phyloP scores from a whole-genome alignment of 2,329 filamentous ascomycete genomes.

The Fusarium bulbicola region DNA sequence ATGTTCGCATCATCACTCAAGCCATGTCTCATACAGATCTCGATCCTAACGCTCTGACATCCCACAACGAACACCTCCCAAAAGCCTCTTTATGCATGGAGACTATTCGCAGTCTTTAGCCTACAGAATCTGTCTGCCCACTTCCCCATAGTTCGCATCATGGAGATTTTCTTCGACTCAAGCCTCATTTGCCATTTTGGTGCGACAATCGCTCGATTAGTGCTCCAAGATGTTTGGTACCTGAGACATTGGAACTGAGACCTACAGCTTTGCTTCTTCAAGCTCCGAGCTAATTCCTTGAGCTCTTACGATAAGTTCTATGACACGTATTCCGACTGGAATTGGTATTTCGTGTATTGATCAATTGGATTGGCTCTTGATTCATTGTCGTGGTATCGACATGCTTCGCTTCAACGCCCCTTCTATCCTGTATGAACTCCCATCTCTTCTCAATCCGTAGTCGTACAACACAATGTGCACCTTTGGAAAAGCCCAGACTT shows the following conservation, averaged over 20 bases:
- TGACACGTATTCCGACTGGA: not conserved
- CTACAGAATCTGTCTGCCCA: constrained; percentile 8
- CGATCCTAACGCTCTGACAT: constrained; percentile 6
- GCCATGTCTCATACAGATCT: constrained; percentile 7
- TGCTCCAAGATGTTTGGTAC: constrained; percentile 8
- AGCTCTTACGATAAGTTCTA: not conserved
- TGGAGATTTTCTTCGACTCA: constrained; percentile 5
- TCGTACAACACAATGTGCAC: constrained; percentile 8
- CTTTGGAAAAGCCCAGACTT: not conserved
- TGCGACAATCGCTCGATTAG: not conserved
- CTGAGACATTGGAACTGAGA: constrained; percentile 32
- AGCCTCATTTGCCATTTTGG: not conserved
- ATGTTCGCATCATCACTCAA: not conserved
- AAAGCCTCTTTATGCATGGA: constrained; percentile 24
- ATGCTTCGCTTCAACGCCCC: constrained; percentile 12
- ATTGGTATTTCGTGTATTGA: not conserved
- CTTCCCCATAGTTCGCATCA: constrained; percentile 11
- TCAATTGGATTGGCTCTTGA: not conserved
- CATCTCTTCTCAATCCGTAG: constrained; percentile 3
- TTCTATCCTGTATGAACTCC: constrained; percentile 28
- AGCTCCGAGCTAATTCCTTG: not conserved
- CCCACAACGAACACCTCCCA: not conserved
- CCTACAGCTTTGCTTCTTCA: constrained; percentile 22
- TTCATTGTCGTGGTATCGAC: constrained; percentile 7
- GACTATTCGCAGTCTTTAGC: not conserved